Evolutionary conservation across 2,329 filamentous ascomycete genomes (phyloP), one percentile per base, ranked within the genome.

Genomic region (Fusarium sarcochroum): DNA sequence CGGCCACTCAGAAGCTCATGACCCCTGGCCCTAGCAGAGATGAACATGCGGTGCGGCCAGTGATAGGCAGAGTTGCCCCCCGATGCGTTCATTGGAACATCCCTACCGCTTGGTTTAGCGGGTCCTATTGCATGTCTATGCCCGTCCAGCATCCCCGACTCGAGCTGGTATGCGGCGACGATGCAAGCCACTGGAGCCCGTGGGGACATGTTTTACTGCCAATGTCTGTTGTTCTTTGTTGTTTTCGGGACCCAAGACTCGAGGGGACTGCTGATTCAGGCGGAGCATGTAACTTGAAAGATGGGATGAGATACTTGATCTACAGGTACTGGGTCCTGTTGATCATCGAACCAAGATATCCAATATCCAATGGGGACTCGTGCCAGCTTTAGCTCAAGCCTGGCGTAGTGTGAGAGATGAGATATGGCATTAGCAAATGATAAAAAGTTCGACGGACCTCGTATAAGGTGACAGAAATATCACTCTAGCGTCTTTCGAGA

Each of bases 11-110:
- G 61, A 62, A 53, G 63, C 35, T 53, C 20, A 58, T 23, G n/a
- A 57, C 66, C 66, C 66, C 62, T 61, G 66, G 35, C 42, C 34
- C 63, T 60, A 50, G n/a, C 35, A 58, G 58, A 59, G 57, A 69
- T 71, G 61, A 71, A 66, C 50, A 27, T 49, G 37, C 44, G 44
- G 66, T 30, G 25, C 37, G 32, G 51, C 50, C 57, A 69, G 46
- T 63, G 48, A 59, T 59, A 63, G 48, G 34, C 41, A 66, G 49
- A 61, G 54, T 53, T 72, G 69, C 51, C 48, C 41, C 25, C 38
- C 34, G 40, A 60, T 53, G 32, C 40, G 46, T 47, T 42, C 18
- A 30, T 48, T 46, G 30, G 27, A 44, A 34, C 18, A 10, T 35
- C 38, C 49, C 34, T 30, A 23, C 35, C 40, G 32, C 37, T 42